Conservation (phyloP, 1,284 basidiomycete species). For the Sutorius eximius region DNA sequence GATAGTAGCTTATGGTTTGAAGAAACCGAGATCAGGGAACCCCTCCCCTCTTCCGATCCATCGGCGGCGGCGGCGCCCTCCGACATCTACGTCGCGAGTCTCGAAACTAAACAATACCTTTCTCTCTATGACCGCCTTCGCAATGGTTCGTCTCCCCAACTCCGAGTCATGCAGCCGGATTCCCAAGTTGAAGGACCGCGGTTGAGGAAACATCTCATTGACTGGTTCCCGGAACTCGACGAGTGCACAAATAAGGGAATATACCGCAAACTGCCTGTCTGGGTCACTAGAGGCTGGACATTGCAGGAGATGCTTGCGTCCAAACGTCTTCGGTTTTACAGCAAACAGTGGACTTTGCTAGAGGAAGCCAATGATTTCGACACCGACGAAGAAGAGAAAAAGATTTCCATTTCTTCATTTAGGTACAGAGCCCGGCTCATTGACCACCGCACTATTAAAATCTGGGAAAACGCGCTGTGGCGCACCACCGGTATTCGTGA, state of each 20-base stretch:
- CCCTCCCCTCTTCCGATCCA: slow-evolving; percentile 1
- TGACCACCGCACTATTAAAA: slow-evolving; percentile 16
- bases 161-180: slow-evolving; percentile 17
- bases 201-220: slow-evolving; percentile 11
- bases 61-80: neutral
- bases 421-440: slow-evolving; percentile 21
- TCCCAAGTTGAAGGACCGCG: slow-evolving; percentile 20
- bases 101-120: neutral
- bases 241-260: neutral
- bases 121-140: slow-evolving; percentile 14
- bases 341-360: slow-evolving; percentile 22
- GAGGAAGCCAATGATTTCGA: slow-evolving; percentile 23
- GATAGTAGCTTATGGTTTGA: slow-evolving; percentile 16
- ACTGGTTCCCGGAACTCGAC: slow-evolving; percentile 6
- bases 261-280: slow-evolving; percentile 12
- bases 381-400: slow-evolving; percentile 14
- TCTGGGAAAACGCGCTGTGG: slow-evolving; percentile 13
- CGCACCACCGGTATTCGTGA: slow-evolving; percentile 15
- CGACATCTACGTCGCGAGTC: neutral
- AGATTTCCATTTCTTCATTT: slow-evolving; percentile 20
- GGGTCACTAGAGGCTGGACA: slow-evolving; percentile 32
- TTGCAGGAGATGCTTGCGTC: slow-evolving; percentile 30
- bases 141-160: neutral
- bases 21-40: slow-evolving; percentile 21
- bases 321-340: slow-evolving; percentile 30